Evolutionary conservation across 805 yeast genomes (phyloP), one percentile per base, ranked within the genome.

Genomic region (Sugiyamaella americana): DNA sequence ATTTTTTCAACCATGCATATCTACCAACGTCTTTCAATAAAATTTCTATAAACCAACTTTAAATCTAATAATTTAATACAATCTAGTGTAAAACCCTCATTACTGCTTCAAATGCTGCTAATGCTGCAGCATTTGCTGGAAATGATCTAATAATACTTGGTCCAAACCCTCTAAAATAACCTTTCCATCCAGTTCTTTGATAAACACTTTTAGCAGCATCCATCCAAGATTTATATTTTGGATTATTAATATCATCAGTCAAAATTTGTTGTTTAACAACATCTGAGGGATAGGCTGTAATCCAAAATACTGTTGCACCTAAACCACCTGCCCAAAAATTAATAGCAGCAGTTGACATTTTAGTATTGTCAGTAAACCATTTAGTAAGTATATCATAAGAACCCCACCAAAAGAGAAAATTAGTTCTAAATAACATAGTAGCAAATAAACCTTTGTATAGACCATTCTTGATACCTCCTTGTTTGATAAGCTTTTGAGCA

Each of bases 301-400:
- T 76, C 96, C 96, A 87, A 66, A 87, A 87, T 37, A 87, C 60
- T 16, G 70, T 66, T 2, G 96, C 96, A 42, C 87, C 76, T 40
- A 87, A 67, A 0, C 96, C 96, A 23, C 96, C 96, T 6, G 89
- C 77, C 95, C 95, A 87, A 67, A 87, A 87, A 63, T 87, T 87
- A 49, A 87, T 73, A 0, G 87, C 70, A 1, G 93, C 78, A 36
- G 76, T 76, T 41, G 82, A 76, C 72, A 87, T 54, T 35, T 67
- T 64, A 1, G 95, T 87, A 56, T 85, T 70, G 4, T 71, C 69
- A 53, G 76, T 73, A 64, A 87, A 80, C 72, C 74, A 80, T 46
- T 75, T 70, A 5, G 94, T 85, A 62, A 87, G 74, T 5, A 87
- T 47, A 59, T 87, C 95, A 61, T 88, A 88, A 0, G 94, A 80